Base-by-base conservation (phyloP, 75 land plant genomes). In the Adiantum capillusveneris region DNA sequence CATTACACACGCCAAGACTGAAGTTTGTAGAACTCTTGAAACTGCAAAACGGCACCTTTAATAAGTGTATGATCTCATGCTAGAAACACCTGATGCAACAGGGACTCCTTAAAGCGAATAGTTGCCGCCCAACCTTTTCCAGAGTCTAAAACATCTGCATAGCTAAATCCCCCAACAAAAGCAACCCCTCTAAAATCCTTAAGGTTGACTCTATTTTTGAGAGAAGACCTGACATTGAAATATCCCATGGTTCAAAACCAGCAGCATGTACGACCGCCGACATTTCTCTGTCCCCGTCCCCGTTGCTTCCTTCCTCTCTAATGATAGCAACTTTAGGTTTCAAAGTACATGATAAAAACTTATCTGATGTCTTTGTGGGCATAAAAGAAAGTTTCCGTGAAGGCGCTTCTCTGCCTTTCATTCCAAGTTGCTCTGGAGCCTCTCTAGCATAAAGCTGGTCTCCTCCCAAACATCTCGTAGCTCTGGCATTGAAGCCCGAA, bases 231-330 rank as follows among this genome's bases (percentile, higher is more conserved):
- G 95, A 85, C 98, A 93, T 88, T 19, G 87, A 44, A 30, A 93
- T 57, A 67, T 93, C 98, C 98, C 95, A 93, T 17, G 98, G 87
- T 54, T 93, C 95, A 71, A 93, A 88, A 7, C 98, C 98, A 24
- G 98, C 84, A 56, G 85, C 86, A 58, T 73, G 67, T 30, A 83
- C 87, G 66, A 88, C 88, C 20, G 95, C 98, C 29, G 94, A 75
- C 98, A 93, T 93, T 68, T 93, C 98, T 46, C 98, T 53, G 55
- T 93, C 98, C 11, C n/a, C n/a, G n/a, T n/a, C n/a, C n/a, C 98
- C 98, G 71, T 93, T 93, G 84, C 98, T 93, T 24, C 98, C 98
- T 73, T 93, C 98, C 55, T 93, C 98, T 14, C 98, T 80, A 65
- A 93, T 76, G 6, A 93, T 66, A 30, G 95, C 98, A 1, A 93